phyloP scores from a whole-genome alignment of 2,329 filamentous ascomycete species.

The Dothideomycetes sp. region DNA sequence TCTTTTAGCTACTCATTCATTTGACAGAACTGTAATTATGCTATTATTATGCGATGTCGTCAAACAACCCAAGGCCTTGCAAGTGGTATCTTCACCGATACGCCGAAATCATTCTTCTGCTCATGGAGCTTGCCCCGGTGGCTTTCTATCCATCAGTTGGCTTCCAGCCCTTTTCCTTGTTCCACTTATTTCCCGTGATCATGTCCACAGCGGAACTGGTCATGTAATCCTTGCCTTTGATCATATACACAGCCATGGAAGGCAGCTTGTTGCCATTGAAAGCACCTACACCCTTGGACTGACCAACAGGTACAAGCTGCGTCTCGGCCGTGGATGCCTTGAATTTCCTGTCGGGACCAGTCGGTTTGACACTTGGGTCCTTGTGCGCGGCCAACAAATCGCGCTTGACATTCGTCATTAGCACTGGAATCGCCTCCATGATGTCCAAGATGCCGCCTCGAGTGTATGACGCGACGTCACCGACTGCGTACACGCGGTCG shows the following conservation, averaged over 20 bases:
- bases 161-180: constrained; percentile 13
- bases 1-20: too few species aligned
- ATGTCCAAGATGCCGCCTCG: constrained; percentile 32
- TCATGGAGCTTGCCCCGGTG: too few species aligned
- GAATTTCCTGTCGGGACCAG: constrained; percentile 12
- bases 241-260: constrained; percentile 24
- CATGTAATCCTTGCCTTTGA: constrained; percentile 28
- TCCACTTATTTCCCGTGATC: constrained; percentile 14
- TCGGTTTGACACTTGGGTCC: constrained; percentile 12
- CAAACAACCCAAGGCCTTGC: not conserved
- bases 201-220: constrained; percentile 15
- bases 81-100: too few species aligned
- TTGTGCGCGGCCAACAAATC: constrained; percentile 28
- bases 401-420: constrained; percentile 34
- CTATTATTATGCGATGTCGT: too few species aligned
- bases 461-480: constrained; percentile 34
- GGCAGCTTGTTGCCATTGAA: constrained; percentile 26
- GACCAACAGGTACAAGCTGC: constrained; percentile 28
- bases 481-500: constrained; percentile 35
- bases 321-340: constrained; percentile 22
- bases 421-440: constrained; percentile 26
- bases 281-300: constrained; percentile 26
- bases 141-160: constrained; percentile 2
- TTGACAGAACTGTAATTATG: too few species aligned
- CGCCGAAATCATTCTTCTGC: not conserved